Conservation (phyloP, 352 stramenopile genomes). For the Globisporangium polare region DNA sequence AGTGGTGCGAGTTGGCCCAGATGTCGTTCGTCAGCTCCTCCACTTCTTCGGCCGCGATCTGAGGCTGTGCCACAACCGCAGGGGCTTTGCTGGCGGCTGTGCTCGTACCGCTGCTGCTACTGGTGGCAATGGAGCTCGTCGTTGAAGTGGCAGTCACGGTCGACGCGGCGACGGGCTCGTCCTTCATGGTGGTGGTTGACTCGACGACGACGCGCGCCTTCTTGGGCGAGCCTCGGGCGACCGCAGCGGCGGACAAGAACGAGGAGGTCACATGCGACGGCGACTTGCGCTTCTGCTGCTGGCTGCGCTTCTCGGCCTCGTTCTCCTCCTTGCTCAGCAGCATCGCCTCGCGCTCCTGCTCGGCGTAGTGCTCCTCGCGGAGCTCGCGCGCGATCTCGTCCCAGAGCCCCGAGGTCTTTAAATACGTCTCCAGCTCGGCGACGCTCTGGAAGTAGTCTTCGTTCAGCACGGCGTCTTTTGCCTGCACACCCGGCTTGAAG, state of each 20-base stretch:
- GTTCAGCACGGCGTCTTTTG: conserved; percentile 41
- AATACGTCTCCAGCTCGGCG: conserved; percentile 57
- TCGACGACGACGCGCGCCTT: conserved; percentile 14
- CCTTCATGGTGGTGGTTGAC: background rate
- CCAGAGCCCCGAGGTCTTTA: conserved; percentile 65
- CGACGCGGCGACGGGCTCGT: background rate
- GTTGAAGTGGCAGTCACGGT: background rate
- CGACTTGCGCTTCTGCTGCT: conserved; percentile 25
- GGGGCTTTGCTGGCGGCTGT: background rate
- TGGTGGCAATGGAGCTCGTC: background rate
- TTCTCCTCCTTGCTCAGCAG: conserved; percentile 24
- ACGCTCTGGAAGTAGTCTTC: conserved; percentile 80
- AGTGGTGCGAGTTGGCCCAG: conserved; percentile 78
- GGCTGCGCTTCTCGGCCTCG: background rate
- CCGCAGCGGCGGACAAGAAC: background rate
- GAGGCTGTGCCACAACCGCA: background rate
- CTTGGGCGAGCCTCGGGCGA: background rate
- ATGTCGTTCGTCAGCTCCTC: conserved; percentile 72
- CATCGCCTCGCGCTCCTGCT: conserved; percentile 23
- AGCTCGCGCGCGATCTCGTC: conserved; percentile 47
- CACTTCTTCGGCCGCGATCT: conserved; percentile 46
- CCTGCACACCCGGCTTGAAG: conserved; percentile 64
- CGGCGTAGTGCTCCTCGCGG: conserved; percentile 22
- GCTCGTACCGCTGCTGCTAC: conserved; percentile 12
- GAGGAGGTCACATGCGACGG: conserved; percentile 7